Base-by-base conservation (phyloP, 2,329 filamentous ascomycete genomes). In the Chaetomiaceae sp. region DNA sequence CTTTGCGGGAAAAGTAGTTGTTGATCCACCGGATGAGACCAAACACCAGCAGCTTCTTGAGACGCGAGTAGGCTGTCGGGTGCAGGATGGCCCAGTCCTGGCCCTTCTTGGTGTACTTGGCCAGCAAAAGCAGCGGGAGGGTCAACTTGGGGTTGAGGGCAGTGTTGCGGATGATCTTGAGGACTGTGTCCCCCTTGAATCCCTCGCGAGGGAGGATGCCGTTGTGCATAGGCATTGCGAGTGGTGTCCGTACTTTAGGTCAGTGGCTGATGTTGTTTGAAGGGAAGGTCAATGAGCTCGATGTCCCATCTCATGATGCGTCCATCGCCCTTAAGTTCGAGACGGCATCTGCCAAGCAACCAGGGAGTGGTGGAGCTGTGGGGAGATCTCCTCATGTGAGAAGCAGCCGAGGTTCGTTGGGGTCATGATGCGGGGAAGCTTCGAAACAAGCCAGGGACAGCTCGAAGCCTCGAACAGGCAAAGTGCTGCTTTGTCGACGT, bases 101-200 rank as follows among this genome's bases (percentile, higher is more conserved):
- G 46, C 86, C 85, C 59, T 75, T 75, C 60, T 78, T 73, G n/a
- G 84, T 87, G 71, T 81, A 85, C 25, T 79, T 77, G 8, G 81
- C 79, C 20, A 84, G 72, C 4, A 88, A 75, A 40, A 88, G 63
- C 22, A 89, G 72, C 1, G 85, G 80, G 12, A 89, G 69, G 0
- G 86, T 77, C 19, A 88, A 70, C 36, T 75, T 72, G 1, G 87
- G 85, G 63, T 87, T 87, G 55, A 89, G 71, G 6, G 78, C 73
- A 0, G 84, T 89, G 50, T 73, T 73, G 58, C 79, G 76, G 59
- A 89, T 65, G 37, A 86, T 64, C 36, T 75, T 74, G 33, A 78
- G 69, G 55, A 88, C 59, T 12, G 83, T 80, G 64, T 88, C 85
- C 55, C 74, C 73, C 33, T 77, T 81, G 64, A 87, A 76, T 43